These are phyloP conservation scores for Cladosporium sp. DNA, from an alignment of 2,329 filamentous ascomycete species.

Conservation along the genomic window DNA sequence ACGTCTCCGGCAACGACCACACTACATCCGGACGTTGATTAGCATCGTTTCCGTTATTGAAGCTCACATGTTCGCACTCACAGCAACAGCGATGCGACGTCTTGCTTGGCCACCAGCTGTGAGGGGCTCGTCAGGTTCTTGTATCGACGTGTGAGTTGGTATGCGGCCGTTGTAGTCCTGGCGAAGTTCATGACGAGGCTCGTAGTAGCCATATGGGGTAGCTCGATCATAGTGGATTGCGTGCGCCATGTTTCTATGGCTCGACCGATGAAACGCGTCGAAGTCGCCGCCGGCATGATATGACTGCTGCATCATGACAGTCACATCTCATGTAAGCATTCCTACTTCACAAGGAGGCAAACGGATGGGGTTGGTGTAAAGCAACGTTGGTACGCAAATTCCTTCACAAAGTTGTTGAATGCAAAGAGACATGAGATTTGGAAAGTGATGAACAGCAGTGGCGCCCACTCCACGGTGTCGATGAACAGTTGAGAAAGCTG, in stretches of 20 bases:
- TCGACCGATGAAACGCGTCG: constrained; percentile 21
- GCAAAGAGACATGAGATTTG: neutral
- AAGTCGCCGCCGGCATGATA: constrained; percentile 26
- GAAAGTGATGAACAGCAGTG: neutral
- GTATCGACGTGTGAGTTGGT: constrained; percentile 22
- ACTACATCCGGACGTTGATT: constrained; percentile 51
- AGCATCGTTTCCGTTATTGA: neutral
- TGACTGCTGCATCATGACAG: constrained; percentile 29
- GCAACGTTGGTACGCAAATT: neutral
- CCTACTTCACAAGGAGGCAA: constrained; percentile 15
- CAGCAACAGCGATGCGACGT: constrained; percentile 52
- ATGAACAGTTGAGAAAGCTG: neutral
- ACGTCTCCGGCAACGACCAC: constrained; percentile 80
- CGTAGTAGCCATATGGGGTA: constrained; percentile 24
- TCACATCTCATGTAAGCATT: constrained; percentile 14
- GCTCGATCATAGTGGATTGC: constrained; percentile 25
- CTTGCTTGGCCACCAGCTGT: constrained; percentile 35
- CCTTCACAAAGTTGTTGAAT: neutral
- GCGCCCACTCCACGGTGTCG: neutral
- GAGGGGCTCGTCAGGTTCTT: constrained; percentile 33
- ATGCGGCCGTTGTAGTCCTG: constrained; percentile 21
- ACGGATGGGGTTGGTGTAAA: neutral
- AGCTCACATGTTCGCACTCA: constrained; percentile 30
- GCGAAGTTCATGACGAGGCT: constrained; percentile 23
- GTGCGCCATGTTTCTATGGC: constrained; percentile 12